Conservation (phyloP, 2,329 filamentous ascomycete species). For the Neofusicoccum sp. region DNA sequence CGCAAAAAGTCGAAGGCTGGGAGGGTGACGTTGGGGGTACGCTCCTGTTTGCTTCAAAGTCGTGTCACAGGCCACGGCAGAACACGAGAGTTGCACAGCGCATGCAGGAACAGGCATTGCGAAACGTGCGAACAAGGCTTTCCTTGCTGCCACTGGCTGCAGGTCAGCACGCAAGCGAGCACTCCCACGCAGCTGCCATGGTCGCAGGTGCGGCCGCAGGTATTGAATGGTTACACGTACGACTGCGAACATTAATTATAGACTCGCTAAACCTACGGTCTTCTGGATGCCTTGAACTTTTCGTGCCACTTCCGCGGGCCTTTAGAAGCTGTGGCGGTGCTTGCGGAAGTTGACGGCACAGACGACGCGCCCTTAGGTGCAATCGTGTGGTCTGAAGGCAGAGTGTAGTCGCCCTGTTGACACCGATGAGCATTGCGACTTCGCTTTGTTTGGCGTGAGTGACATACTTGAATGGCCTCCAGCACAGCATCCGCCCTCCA, state of each 20-base stretch:
- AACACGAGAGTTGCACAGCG: slow-evolving; percentile 7
- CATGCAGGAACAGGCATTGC: slow-evolving; percentile 16
- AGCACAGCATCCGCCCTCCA: slow-evolving; percentile 37
- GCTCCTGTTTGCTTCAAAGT: slow-evolving; percentile 4
- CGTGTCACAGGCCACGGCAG: slow-evolving; percentile 7
- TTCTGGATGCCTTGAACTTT: slow-evolving; percentile 27
- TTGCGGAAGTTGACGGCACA: slow-evolving; percentile 18
- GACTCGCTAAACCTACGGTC: slow-evolving; percentile 1
- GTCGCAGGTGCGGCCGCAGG: slow-evolving; percentile 11
- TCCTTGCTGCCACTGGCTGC: slow-evolving; percentile 7
- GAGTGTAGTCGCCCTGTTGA: slow-evolving; percentile 27
- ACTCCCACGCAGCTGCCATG: neutral
- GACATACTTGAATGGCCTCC: slow-evolving; percentile 27
- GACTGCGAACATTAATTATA: neutral
- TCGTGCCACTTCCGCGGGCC: slow-evolving; percentile 41
- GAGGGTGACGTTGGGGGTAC: neutral
- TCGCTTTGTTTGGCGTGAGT: no score
- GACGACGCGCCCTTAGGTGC: slow-evolving; percentile 23
- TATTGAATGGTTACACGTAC: slow-evolving; percentile 11
- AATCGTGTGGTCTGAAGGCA: slow-evolving; percentile 35
- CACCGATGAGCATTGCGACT: neutral
- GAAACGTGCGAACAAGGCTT: slow-evolving; percentile 10
- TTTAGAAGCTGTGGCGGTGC: slow-evolving; percentile 24
- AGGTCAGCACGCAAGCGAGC: neutral
- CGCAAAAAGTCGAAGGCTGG: slow-evolving; percentile 2